A percentile compares a stretch with the other conserved stretches of the same genome.
Conservation (phyloP, 192 early-diverging fungal species). For the Phlyctochytrium planicorne region DNA sequence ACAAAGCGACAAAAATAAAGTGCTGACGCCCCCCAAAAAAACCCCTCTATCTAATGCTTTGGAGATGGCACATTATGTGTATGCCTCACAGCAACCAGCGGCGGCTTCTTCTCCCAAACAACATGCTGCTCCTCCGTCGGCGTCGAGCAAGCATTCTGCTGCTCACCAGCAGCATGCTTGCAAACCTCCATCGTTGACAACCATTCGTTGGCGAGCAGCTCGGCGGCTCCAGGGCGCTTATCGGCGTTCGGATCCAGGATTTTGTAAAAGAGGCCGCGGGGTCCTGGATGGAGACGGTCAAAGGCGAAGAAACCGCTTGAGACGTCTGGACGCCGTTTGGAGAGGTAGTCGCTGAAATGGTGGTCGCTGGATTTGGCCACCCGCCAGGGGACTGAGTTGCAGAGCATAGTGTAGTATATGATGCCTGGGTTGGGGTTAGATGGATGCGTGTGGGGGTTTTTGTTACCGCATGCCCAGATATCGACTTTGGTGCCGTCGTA, state of each 20-base stretch:
- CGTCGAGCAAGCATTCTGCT: too few relatives aligned
- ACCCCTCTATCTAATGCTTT: too few relatives aligned
- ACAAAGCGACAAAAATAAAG: too few relatives aligned
- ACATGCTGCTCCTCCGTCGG: too few relatives aligned
- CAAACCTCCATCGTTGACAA: slow-evolving; percentile 30
- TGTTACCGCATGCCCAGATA: slow-evolving; percentile 56
- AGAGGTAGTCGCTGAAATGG: slow-evolving; percentile 32
- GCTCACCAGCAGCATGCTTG: neutral
- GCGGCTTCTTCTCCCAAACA: too few relatives aligned
- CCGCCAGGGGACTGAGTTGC: slow-evolving; percentile 48
- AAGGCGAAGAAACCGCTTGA: slow-evolving; percentile 61
- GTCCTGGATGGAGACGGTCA: slow-evolving; percentile 58
- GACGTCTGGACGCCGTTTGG: slow-evolving; percentile 8
- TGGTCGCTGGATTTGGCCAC: slow-evolving; percentile 36
- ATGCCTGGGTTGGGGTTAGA: slow-evolving; percentile 26
- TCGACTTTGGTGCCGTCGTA: slow-evolving; percentile 52
- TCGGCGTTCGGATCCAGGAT: slow-evolving; percentile 42
- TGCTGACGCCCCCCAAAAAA: too few relatives aligned
- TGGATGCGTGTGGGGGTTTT: too few relatives aligned
- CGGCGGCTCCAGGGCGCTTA: slow-evolving; percentile 15
- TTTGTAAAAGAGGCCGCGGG: slow-evolving; percentile 58
- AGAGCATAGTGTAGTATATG: slow-evolving; percentile 46
- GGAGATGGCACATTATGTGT: too few relatives aligned
- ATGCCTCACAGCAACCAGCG: too few relatives aligned
- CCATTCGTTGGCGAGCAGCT: slow-evolving; percentile 39